phyloP scores from a whole-genome alignment of 495 filamentous ascomycete genomes.

The Xylaria sp. region DNA sequence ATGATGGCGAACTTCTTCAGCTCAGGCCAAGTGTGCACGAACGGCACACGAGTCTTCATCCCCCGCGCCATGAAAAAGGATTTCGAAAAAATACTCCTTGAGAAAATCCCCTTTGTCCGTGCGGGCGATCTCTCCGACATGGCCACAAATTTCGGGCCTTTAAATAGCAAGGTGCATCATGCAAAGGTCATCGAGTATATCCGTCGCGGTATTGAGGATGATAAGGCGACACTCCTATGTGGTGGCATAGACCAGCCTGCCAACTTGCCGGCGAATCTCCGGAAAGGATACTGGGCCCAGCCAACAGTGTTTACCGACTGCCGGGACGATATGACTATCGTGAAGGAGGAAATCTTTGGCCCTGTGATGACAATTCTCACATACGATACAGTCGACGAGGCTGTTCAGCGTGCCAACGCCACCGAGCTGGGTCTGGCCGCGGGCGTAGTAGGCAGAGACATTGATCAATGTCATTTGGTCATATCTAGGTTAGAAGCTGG shows the following conservation, averaged over 20 bases:
- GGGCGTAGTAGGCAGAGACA: constrained; percentile 77
- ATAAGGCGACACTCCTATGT: constrained; percentile 73
- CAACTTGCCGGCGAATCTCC: constrained; percentile 57
- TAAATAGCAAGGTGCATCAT: constrained; percentile 71
- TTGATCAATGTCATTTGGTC: constrained; percentile 73
- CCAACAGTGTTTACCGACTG: constrained; percentile 80
- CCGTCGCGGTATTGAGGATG: constrained; percentile 68
- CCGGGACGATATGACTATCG: constrained; percentile 73
- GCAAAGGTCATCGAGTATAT: constrained; percentile 76
- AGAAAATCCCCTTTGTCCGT: constrained; percentile 72
- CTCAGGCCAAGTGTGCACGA: constrained; percentile 84
- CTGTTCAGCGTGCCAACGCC: constrained; percentile 71
- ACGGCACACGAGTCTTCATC: constrained; percentile 81
- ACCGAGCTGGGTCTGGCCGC: constrained; percentile 78
- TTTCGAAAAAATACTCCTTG: constrained; percentile 69
- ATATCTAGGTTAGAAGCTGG: constrained; percentile 75
- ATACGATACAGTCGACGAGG: constrained; percentile 72
- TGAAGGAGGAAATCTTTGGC: constrained; percentile 81
- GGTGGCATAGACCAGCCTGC: constrained; percentile 66
- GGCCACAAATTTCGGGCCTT: constrained; percentile 76
- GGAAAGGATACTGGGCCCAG: constrained; percentile 68
- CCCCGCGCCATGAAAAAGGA: constrained; percentile 63
- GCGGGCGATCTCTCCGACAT: constrained; percentile 71
- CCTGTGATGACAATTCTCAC: constrained; percentile 77
- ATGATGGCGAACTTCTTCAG: constrained; percentile 93